phyloP scores from a whole-genome alignment of 352 stramenopile genomes.

The Phytophthora agathidicida region DNA sequence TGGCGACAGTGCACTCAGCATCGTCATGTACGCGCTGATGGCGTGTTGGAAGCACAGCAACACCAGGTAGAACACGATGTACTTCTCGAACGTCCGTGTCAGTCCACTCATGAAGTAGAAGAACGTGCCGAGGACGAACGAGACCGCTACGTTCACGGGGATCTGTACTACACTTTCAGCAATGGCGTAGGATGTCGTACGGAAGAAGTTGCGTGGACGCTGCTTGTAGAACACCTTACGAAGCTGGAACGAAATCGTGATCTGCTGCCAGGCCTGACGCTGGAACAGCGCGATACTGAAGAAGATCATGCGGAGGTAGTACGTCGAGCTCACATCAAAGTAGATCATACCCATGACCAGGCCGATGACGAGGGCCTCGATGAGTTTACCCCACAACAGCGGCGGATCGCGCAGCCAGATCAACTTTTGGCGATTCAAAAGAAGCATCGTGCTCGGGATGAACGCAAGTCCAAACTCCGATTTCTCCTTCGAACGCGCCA shows the following conservation, averaged over 20 bases:
- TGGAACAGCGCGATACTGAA: constrained; percentile 55
- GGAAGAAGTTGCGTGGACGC: constrained; percentile 82
- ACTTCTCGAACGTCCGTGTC: constrained; percentile 50
- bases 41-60: constrained; percentile 70
- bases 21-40: constrained; percentile 50
- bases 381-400: constrained; percentile 48
- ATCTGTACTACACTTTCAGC: constrained; percentile 53
- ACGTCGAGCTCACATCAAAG: constrained; percentile 44
- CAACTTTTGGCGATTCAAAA: constrained; percentile 51
- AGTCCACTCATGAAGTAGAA: constrained; percentile 84
- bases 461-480: constrained; percentile 51
- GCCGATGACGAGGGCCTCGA: constrained; percentile 66
- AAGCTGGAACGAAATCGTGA: constrained; percentile 74
- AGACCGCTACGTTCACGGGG: constrained; percentile 60
- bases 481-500: constrained; percentile 48
- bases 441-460: constrained; percentile 27
- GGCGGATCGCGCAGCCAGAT: constrained; percentile 52
- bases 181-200: constrained; percentile 72
- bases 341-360: constrained; percentile 69
- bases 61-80: constrained; percentile 72
- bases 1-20: constrained; percentile 44
- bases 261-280: constrained; percentile 64
- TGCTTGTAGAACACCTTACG: constrained; percentile 91
- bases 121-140: constrained; percentile 75
- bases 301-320: constrained; percentile 69